Evolutionary conservation across 495 filamentous ascomycete species (phyloP).

Genomic region (Penicillium bovifimosum): DNA sequence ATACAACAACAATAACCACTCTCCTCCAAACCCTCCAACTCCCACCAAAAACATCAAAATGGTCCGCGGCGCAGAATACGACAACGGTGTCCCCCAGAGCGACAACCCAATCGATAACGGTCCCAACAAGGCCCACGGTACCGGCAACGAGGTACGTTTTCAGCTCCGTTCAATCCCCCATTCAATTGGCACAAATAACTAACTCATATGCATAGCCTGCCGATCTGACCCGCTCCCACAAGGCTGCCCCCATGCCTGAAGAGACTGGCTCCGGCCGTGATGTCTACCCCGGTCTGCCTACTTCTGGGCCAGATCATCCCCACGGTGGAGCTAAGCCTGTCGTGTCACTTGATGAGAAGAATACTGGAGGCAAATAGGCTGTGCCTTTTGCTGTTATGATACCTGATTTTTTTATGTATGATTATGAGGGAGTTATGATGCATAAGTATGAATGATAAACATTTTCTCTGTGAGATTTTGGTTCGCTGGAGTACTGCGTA

Average conservation of each 20-base stretch:
- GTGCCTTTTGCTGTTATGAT: neutral
- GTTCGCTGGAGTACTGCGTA: too few species aligned
- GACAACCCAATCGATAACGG: slow-evolving; percentile 48
- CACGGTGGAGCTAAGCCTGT: neutral
- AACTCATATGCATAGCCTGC: slow-evolving; percentile 21
- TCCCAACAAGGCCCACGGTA: slow-evolving; percentile 39
- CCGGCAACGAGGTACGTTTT: slow-evolving; percentile 32
- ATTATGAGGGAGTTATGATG: neutral
- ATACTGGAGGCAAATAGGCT: neutral
- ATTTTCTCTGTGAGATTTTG: too few species aligned
- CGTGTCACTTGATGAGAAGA: neutral
- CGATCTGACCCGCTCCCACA: slow-evolving; percentile 37
- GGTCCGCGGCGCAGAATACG: slow-evolving; percentile 48
- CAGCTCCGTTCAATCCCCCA: neutral
- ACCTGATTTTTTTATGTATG: neutral
- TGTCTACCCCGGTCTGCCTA: slow-evolving; percentile 20
- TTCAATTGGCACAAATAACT: too few species aligned
- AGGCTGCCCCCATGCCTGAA: slow-evolving; percentile 41
- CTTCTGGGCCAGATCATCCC: slow-evolving; percentile 10
- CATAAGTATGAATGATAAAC: neutral
- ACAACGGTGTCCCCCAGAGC: slow-evolving; percentile 43
- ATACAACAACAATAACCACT: neutral
- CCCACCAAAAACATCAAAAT: slow-evolving; percentile 29
- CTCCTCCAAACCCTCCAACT: neutral
- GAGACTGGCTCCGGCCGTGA: slow-evolving; percentile 29